Percentiles rank a stretch among this genome's conserved stretches.
Conservation (phyloP, 352 stramenopile species). For the Globisporangium spiculum region DNA sequence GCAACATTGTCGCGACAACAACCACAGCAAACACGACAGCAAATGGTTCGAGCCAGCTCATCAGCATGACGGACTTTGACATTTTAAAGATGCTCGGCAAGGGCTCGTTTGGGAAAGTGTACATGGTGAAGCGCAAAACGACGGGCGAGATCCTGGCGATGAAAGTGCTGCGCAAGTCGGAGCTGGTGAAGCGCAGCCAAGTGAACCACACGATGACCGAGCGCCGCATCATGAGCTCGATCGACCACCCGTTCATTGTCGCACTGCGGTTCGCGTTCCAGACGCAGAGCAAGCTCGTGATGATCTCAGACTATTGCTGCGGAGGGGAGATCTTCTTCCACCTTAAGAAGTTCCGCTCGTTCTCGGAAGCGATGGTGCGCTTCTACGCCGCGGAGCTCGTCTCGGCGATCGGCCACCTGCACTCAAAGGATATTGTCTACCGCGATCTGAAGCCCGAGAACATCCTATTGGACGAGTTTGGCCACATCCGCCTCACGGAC, state of each 20-base stretch:
- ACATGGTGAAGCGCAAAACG: conserved; percentile 91
- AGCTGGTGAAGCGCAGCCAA: conserved; percentile 87
- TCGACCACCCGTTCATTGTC: conserved; percentile 97
- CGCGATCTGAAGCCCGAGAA: conserved; percentile 94
- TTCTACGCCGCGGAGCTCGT: conserved; percentile 95
- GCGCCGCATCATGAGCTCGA: conserved; percentile 85
- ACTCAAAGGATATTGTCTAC: conserved; percentile 92
- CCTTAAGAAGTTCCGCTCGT: conserved; percentile 89
- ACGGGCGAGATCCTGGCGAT: conserved; percentile 78
- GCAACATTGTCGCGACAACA: background rate
- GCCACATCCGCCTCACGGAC: conserved; percentile 91
- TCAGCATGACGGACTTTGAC: conserved; percentile 91
- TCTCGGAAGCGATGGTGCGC: conserved; percentile 86
- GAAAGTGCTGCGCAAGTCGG: conserved; percentile 86
- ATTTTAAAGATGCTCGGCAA: conserved; percentile 98
- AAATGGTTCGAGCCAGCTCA: conserved; percentile 17
- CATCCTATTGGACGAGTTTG: conserved; percentile 90
- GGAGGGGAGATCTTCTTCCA: conserved; percentile 92
- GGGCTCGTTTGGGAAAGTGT: conserved; percentile 97
- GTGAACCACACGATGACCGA: conserved; percentile 89
- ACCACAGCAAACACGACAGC: background rate
- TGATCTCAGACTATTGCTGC: conserved; percentile 90
- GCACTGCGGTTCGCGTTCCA: conserved; percentile 92
- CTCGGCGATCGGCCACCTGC: conserved; percentile 83
- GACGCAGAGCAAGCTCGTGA: conserved; percentile 89